These are phyloP conservation scores for Nitzschia sp. DNA, from an alignment of 108 stramenopile genomes.

Conservation along the genomic window DNA sequence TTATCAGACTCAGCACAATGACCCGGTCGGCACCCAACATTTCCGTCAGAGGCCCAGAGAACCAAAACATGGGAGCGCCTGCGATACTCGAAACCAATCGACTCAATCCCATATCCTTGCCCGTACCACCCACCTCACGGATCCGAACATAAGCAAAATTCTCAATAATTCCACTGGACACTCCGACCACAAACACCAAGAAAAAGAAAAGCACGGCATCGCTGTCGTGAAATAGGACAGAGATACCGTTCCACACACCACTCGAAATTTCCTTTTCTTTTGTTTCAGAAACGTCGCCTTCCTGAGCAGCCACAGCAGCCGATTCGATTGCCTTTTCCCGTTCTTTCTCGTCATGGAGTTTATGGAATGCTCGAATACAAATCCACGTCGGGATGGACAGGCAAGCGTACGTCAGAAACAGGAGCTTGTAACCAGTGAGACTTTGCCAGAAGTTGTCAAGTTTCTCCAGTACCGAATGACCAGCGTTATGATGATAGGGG, in stretches of 20 bases:
- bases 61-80: constrained; percentile 91
- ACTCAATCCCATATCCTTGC: constrained; percentile 85
- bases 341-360: constrained; percentile 42
- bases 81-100: constrained; percentile 86
- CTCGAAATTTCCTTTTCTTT: constrained; percentile 20
- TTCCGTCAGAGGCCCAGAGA: constrained; percentile 79
- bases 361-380: constrained; percentile 65
- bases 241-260: constrained; percentile 68
- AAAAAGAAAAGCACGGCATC: constrained; percentile 91
- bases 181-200: constrained; percentile 84
- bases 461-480: constrained; percentile 16
- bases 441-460: constrained; percentile 43
- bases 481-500: constrained; percentile 4
- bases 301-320: constrained; percentile 5
- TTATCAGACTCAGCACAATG: constrained; percentile 72
- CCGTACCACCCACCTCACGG: constrained; percentile 87
- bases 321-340: constrained; percentile 1
- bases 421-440: constrained; percentile 74
- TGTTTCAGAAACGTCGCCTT: background rate
- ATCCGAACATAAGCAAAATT: constrained; percentile 97
- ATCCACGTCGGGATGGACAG: constrained; percentile 72
- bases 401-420: constrained; percentile 68
- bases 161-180: constrained; percentile 91
- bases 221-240: constrained; percentile 70
- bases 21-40: constrained; percentile 83